Percentiles rank a stretch among this genome's conserved stretches.
Conservation (phyloP, 2,329 filamentous ascomycete genomes). For the Fusarium graminum region DNA sequence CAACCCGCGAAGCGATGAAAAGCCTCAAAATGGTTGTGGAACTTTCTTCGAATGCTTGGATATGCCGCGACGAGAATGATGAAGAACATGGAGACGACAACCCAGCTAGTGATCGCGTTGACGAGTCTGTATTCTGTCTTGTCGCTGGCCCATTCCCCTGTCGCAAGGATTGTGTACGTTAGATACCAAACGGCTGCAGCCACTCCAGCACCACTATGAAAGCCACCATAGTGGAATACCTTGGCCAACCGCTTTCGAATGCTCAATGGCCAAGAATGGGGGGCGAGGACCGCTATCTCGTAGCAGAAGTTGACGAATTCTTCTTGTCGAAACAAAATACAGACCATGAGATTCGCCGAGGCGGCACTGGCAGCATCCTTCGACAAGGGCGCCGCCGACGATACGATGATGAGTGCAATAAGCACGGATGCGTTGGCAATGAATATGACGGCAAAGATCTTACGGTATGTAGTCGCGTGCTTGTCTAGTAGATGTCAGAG, state of each 20-base stretch:
- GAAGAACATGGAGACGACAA: conserved; percentile 22
- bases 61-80: conserved; percentile 18
- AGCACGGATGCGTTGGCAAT: conserved; percentile 3
- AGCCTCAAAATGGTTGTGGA: conserved; percentile 23
- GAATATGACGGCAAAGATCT: conserved; percentile 13
- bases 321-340: conserved; percentile 23
- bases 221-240: conserved; percentile 23
- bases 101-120: conserved; percentile 24
- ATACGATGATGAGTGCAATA: background rate
- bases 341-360: conserved; percentile 29
- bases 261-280: conserved; percentile 13
- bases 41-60: conserved; percentile 18
- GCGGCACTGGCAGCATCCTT: conserved; percentile 24
- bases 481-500: conserved; percentile 1
- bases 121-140: conserved; percentile 6
- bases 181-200: conserved; percentile 21
- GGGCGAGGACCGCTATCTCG: conserved; percentile 18
- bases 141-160: conserved; percentile 9
- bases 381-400: background rate
- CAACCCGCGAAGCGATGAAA: conserved; percentile 28
- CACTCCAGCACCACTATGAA: conserved; percentile 25
- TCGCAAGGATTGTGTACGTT: conserved; percentile 14
- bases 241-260: conserved; percentile 15
- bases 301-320: conserved; percentile 28
- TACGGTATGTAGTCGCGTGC: conserved; percentile 12